Evolutionary conservation across 306 rosid species (phyloP).

Genomic region (Prunus mume): DNA sequence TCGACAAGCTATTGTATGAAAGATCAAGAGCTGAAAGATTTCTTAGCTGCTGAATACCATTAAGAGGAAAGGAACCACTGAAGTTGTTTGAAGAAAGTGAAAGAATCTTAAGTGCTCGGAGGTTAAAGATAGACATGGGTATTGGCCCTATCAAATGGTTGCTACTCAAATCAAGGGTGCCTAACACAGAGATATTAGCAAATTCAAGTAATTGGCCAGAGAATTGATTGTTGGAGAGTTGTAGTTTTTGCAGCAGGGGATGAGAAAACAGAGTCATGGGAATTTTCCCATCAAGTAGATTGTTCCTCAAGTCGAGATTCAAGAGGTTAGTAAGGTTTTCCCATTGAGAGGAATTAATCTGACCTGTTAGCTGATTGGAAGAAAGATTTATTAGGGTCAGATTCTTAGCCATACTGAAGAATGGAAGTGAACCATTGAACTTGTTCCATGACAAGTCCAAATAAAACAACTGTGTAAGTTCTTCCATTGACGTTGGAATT

Average conservation of each 20-base stretch:
- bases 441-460: constrained; percentile 17
- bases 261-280: constrained; percentile 25
- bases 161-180: constrained; percentile 48
- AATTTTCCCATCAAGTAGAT: constrained; percentile 26
- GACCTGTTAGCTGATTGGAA: constrained; percentile 23
- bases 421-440: constrained; percentile 36
- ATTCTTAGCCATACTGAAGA: constrained; percentile 14
- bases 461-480: constrained; percentile 16
- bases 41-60: constrained; percentile 1
- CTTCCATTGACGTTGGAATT: constrained; percentile 21
- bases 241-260: constrained; percentile 11
- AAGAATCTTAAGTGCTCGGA: constrained; percentile 19
- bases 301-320: constrained; percentile 21
- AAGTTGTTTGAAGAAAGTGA: constrained; percentile 44
- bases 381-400: constrained; percentile 21
- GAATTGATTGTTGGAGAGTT: constrained; percentile 21
- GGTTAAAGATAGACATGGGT: constrained; percentile 21
- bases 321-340: constrained; percentile 20
- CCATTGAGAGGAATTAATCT: constrained; percentile 24
- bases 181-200: neutral
- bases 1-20: constrained; percentile 31
- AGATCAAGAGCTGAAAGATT: constrained; percentile 40
- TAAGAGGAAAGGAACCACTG: constrained; percentile 24
- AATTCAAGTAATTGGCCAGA: constrained; percentile 10
- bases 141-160: constrained; percentile 48